Percentiles rank a stretch among this genome's conserved stretches.
Conservation (phyloP, 2,329 filamentous ascomycete species). For the Knufia petricola region DNA sequence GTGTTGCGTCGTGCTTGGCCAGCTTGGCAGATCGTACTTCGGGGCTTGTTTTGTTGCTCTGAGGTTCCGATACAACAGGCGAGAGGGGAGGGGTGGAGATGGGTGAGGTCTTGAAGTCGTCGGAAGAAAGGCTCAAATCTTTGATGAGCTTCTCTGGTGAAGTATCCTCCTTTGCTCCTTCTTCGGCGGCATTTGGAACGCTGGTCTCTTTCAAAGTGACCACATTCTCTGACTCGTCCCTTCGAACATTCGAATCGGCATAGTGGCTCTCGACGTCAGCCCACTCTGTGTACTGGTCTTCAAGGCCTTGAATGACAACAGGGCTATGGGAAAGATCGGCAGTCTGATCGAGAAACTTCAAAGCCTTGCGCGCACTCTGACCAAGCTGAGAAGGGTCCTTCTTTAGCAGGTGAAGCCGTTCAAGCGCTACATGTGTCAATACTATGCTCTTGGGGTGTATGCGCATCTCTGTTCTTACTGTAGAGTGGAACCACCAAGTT, state of each 20-base stretch:
- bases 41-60: conserved; percentile 37
- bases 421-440: conserved; percentile 31
- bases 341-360: conserved; percentile 43
- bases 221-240: conserved; percentile 32
- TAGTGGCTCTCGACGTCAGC: conserved; percentile 36
- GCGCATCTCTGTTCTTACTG: conserved; percentile 31
- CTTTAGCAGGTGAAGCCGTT: conserved; percentile 38
- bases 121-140: conserved; percentile 13
- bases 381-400: conserved; percentile 38
- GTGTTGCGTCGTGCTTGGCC: conserved; percentile 15
- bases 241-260: conserved; percentile 28
- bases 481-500: conserved; percentile 43
- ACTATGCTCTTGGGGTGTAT: background rate
- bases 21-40: conserved; percentile 27
- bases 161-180: conserved; percentile 12
- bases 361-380: conserved; percentile 42
- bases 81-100: conserved; percentile 35
- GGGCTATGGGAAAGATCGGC: conserved; percentile 34
- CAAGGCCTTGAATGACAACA: conserved; percentile 39
- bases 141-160: conserved; percentile 22
- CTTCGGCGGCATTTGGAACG: conserved; percentile 8
- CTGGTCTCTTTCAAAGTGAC: conserved; percentile 3
- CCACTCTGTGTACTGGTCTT: conserved; percentile 41
- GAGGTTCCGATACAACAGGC: conserved; percentile 32
- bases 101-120: conserved; percentile 27